Conservation (phyloP, 1,284 basidiomycete genomes). For the Cutaneotrichosporon spelunceum region DNA sequence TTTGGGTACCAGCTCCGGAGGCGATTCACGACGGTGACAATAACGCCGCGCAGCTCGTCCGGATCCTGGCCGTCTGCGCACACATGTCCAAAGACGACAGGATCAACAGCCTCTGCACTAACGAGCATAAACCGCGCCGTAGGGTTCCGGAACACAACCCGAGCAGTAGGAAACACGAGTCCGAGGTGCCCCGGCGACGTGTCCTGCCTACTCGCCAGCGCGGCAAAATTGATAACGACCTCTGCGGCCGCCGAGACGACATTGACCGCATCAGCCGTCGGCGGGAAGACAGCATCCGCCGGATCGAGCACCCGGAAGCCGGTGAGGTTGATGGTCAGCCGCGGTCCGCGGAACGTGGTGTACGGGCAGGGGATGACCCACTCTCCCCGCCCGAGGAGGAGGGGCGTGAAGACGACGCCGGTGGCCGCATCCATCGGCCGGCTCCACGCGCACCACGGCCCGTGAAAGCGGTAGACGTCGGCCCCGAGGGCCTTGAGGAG, state of each 20-base stretch:
- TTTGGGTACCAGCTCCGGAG: slow-evolving; percentile 3
- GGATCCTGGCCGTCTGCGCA: not conserved
- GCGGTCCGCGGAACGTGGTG: not conserved
- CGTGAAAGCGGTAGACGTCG: not conserved
- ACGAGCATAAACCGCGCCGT: not conserved
- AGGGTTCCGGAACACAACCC: slow-evolving; percentile 2
- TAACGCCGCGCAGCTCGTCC: not conserved
- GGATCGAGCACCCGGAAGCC: not conserved
- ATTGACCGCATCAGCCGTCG: not conserved
- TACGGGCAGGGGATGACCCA: slow-evolving; percentile 1
- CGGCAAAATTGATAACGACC: slow-evolving; percentile 17
- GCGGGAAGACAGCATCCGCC: not conserved
- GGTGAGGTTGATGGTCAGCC: slow-evolving; percentile 1
- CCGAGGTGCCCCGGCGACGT: not conserved
- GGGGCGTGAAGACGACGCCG: not conserved
- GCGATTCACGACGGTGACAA: not conserved
- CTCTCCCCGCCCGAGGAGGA: not conserved
- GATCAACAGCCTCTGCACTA: not conserved
- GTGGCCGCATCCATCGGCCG: not conserved
- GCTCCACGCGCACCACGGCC: slow-evolving; percentile 4
- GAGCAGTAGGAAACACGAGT: not conserved
- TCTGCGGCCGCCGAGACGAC: not conserved
- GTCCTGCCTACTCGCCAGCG: not conserved
- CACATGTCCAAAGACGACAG: not conserved
- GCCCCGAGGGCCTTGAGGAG: not conserved